Conservation (phyloP, 805 yeast species). For the Peterozyma xylosa region DNA sequence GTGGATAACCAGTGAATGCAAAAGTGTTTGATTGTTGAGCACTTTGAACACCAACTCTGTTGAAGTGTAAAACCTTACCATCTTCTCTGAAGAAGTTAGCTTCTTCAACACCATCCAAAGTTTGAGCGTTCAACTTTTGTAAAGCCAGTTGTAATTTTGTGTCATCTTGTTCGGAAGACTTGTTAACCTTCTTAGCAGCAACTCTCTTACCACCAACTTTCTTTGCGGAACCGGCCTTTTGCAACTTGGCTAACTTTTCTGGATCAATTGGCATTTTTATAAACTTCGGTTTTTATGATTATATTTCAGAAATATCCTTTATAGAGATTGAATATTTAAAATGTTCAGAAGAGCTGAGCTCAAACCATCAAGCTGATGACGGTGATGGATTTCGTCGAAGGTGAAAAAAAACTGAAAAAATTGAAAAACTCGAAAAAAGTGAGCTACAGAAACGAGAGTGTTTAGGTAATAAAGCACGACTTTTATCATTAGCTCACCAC, state of each 20-base stretch:
- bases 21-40: conserved; percentile 86
- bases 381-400: no score
- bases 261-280: conserved; percentile 78
- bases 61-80: conserved; percentile 92
- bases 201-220: conserved; percentile 87
- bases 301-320: no score
- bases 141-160: conserved; percentile 83
- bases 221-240: conserved; percentile 65
- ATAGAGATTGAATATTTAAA: no score
- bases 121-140: conserved; percentile 83
- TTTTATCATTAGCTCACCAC: no score
- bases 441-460: no score
- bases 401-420: no score
- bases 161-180: conserved; percentile 74
- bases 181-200: conserved; percentile 72
- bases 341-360: no score
- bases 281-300: neutral
- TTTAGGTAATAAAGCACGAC: no score
- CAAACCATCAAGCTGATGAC: no score
- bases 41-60: conserved; percentile 93
- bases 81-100: conserved; percentile 97
- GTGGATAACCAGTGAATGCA: conserved; percentile 92
- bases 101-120: conserved; percentile 86
- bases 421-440: no score
- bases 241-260: conserved; percentile 89